Evolutionary conservation across 176 grass and related monocot genomes (phyloP), one percentile per base, ranked within the genome.

Genomic region (Dendrocalamus sinicus): DNA sequence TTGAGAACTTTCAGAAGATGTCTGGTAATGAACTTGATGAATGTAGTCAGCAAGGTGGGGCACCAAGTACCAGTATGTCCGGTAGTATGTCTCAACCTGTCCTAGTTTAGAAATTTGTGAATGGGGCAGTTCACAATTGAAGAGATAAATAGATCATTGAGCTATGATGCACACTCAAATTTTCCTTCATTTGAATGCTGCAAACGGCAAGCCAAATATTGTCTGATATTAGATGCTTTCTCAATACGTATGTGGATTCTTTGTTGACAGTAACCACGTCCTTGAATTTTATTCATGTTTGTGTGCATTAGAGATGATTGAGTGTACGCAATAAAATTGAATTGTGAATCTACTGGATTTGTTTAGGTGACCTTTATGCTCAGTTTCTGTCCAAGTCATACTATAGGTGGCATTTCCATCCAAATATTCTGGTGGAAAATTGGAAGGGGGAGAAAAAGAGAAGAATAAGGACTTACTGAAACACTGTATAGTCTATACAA

Each of bases 31-130:
- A 88, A 73, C 73, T 70, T 37, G 68, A 79, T 83, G 83, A 72
- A 23, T 84, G 76, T 84, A 61, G 70, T 83, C 89, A 81, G 62
- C 30, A 87, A 84, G 85, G 87, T 74, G 74, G 52, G 41, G 76
- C 76, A 70, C 81, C 89, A 61, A 88, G 45, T 62, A 69, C n/a
- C 20, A 75, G 74, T 77, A 80, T 90, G 46, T 67, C 66, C 37
- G 65, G 76, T 84, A 78, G 86, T 63, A 77, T 72, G 41, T 89
- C 91, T 89, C 88, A 92, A 86, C 84, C 94, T 85, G 86, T 91
- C 28, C 52, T 98, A 75, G 88, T 89, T 52, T 80, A 91, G 88
- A 81, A 70, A 20, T 55, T 85, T 73, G 52, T 80, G 75, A 74
- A 65, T 0, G 15, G 17, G 41, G 26, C 47, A 51, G 15, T 86